These are phyloP conservation scores for Fusarium sp. DNA, from an alignment of 2,329 filamentous ascomycete species.

Conservation along the genomic window DNA sequence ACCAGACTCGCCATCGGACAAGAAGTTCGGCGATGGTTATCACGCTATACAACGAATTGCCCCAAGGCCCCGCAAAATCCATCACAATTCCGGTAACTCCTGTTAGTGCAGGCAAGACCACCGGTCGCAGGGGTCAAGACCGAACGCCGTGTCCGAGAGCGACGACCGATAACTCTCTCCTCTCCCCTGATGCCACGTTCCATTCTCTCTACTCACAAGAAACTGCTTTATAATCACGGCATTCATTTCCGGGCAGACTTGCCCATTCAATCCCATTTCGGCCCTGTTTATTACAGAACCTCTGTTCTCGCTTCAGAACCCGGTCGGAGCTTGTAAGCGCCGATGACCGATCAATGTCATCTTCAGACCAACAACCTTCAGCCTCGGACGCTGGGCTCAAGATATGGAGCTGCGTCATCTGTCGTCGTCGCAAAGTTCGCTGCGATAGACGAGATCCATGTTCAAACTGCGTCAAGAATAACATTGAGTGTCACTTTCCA, in stretches of 20 bases:
- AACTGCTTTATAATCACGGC: neutral
- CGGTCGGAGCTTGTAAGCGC: conserved; percentile 27
- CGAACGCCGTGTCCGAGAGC: conserved; percentile 47
- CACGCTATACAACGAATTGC: neutral
- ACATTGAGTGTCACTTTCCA: conserved; percentile 48
- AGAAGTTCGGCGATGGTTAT: neutral
- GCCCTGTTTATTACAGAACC: neutral
- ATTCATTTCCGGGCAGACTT: neutral
- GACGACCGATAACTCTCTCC: conserved; percentile 24
- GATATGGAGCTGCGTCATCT: conserved; percentile 50
- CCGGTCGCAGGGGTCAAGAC: conserved; percentile 35
- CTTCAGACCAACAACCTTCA: conserved; percentile 8
- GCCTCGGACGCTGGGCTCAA: conserved; percentile 33
- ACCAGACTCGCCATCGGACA: conserved; percentile 15
- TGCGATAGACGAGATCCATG: conserved; percentile 49
- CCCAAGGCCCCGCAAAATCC: no score
- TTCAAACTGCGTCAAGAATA: conserved; percentile 40
- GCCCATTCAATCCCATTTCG: neutral
- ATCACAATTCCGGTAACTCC: neutral
- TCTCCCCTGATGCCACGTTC: neutral
- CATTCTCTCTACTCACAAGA: neutral
- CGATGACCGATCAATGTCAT: conserved; percentile 34
- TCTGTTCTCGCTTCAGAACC: neutral
- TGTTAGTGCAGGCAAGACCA: conserved; percentile 27
- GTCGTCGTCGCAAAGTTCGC: conserved; percentile 47